Base-by-base conservation (phyloP, 352 stramenopile species). In the Phytophthora idaei region DNA sequence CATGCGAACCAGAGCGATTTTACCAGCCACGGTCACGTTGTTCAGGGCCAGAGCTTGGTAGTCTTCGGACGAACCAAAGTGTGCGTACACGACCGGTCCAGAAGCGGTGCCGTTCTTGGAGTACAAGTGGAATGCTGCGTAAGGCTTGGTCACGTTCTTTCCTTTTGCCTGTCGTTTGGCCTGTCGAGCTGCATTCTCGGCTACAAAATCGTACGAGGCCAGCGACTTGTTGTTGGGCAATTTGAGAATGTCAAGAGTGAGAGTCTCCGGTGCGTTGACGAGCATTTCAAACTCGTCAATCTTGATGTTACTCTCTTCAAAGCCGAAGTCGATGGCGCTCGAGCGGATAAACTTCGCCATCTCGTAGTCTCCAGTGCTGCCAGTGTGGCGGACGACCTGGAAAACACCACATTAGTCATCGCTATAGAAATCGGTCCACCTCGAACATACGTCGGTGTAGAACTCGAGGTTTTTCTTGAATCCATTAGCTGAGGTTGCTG, bases 231-330 rank as follows among this genome's bases (percentile, higher is more conserved):
- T 77, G 25, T 81, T 32, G 47, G 64, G 42, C 10, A 65, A 37
- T 25, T 61, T 31, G 5, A 73, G 42, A 15, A 90, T 34, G 34
- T 85, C 64, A 28, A 91, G 70, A 2, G 72, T 80, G 53, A 95
- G 74, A 27, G 67, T 75, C 57, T 92, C 80, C 0, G 84, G 85
- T 25, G 87, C 76, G 48, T 94, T 95, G 31, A 89, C 67, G 25
- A 95, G 66, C 44, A 94, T 87, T 61, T 94, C 85, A 48, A 94
- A 94, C 27, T 93, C 85, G 47, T 92, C 86, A n/a, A 92, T 50
- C 57, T 91, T 93, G 69, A 95, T 85, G 27, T 73, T 78, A n/a
- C 52, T 71, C 51, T 91, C 82, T 32, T 90, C 79, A 59, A 95
- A 86, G 11, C 87, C 87, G 50, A 90, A 92, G 25, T 90, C 79